Percentiles rank a stretch among this genome's conserved stretches.
These are phyloP conservation scores for Debaryomyces psychrophilus DNA, from an alignment of 1,139 yeast species.

Conservation along the genomic window DNA sequence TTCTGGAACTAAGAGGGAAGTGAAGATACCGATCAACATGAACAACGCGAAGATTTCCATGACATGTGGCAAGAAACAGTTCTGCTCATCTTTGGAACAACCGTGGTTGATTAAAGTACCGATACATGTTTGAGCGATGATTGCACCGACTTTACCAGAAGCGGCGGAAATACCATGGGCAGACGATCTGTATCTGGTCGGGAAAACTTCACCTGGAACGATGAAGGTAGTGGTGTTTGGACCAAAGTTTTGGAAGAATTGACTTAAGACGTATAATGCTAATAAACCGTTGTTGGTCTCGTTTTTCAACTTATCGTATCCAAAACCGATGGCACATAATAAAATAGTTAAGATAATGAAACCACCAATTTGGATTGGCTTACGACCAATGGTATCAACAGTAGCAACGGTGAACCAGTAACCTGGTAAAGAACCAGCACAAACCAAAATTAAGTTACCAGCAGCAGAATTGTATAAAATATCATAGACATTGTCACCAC, in stretches of 20 bases:
- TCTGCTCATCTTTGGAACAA: conserved; percentile 59
- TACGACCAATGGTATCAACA: conserved; percentile 79
- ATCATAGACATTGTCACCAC: conserved; percentile 57
- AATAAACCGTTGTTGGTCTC: conserved; percentile 60
- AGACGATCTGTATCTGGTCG: conserved; percentile 96
- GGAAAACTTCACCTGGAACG: conserved; percentile 95
- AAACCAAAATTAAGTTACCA: conserved; percentile 84
- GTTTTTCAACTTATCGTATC: conserved; percentile 58
- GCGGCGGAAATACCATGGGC: conserved; percentile 99
- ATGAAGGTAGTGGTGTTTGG: conserved; percentile 96
- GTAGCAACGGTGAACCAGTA: conserved; percentile 83
- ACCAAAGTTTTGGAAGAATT: conserved; percentile 88
- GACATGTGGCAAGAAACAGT: conserved; percentile 87
- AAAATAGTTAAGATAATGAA: conserved; percentile 68
- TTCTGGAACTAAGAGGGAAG: conserved; percentile 77
- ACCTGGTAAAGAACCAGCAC: conserved; percentile 93
- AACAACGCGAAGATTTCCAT: conserved; percentile 91
- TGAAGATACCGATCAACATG: conserved; percentile 76
- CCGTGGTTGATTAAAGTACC: conserved; percentile 83
- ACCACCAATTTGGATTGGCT: conserved; percentile 75
- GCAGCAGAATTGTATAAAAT: conserved; percentile 76
- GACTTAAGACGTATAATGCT: conserved; percentile 74
- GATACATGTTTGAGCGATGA: conserved; percentile 87
- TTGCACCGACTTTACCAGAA: conserved; percentile 94
- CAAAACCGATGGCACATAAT: conserved; percentile 78